Evolutionary conservation across 495 filamentous ascomycete genomes (phyloP).

Genomic region (Amphirosellinia nigrospora): DNA sequence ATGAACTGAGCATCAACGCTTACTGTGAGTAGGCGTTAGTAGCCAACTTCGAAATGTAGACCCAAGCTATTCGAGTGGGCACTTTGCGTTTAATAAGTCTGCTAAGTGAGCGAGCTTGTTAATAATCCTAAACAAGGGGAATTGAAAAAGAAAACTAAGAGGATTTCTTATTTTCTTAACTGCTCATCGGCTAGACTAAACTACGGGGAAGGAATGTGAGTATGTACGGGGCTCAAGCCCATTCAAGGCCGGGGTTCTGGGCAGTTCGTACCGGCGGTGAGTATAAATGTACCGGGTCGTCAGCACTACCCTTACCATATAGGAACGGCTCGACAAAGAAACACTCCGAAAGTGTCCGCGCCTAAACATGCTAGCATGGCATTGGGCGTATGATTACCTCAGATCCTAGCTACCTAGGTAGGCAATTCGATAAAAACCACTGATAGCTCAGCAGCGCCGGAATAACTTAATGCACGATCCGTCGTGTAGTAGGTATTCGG

Average conservation of each 20-base stretch:
- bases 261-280: conserved; percentile 3
- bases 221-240: not conserved
- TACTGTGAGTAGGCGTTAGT: not conserved
- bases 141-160: not conserved
- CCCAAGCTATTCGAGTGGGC: not conserved
- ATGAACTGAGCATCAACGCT: not conserved
- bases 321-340: not conserved
- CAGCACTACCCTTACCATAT: not conserved
- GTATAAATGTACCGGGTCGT: not conserved
- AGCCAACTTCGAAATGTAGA: not conserved
- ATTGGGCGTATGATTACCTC: not conserved
- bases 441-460: not conserved
- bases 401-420: not conserved
- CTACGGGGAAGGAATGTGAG: not conserved
- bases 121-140: not conserved
- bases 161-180: not conserved
- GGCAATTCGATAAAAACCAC: not conserved
- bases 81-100: not conserved
- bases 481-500: not conserved
- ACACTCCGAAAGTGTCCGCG: not conserved
- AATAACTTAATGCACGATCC: conserved; percentile 8
- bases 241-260: not conserved
- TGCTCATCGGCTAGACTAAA: not conserved
- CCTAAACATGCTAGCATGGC: not conserved
- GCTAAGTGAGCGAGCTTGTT: not conserved